Base-by-base conservation (phyloP, 179 eudicot genomes). In the Beta macrorhiza region DNA sequence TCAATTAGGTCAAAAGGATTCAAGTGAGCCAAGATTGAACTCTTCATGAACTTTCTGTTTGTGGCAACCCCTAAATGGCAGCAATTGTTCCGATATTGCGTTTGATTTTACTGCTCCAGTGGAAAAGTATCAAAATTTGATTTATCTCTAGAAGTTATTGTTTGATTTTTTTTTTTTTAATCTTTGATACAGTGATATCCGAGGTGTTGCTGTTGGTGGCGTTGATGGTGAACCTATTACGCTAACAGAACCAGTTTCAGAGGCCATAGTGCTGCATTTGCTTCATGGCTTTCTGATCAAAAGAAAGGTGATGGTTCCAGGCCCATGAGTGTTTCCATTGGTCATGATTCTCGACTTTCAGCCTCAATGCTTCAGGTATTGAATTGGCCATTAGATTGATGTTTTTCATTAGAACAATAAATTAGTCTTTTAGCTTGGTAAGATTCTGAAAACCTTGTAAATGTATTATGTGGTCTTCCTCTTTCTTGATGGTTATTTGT, bases 161-260 rank as follows among this genome's bases (percentile, higher is more conserved):
- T 29, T 29, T 29, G 25, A 25, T 25, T 25, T 25, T 12, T 32
- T 56, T 16, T 20, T 5, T 76, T 32, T 61, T 7, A 3, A 16
- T 67, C 49, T 69, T 80, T 65, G 58, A 16, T 58, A 63, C 89
- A 97, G 99, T 86, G 99, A 97, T 82, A 97, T 97, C 82, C 98
- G 99, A 82, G 99, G 99, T 78, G 98, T 97, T 89, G 99, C 99
- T 61, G 89, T 97, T 81, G 93, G 85, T 87, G 99, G 99, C 77
- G 95, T 97, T 82, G 97, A 91, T 82, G 97, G 97, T 49, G 98
- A 97, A 86, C 91, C 97, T 86, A 88, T 97, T 79, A 91, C 79
- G 84, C 91, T 97, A 76, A 94, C 98, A 8, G 97, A 94, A 85
- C 95, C 89, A 45, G 95, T 94, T 81, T 87, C 99, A 78, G 97